Evolutionary conservation across 208 protist genomes (phyloP).

Genomic region (Trypanosoma conorhini): DNA sequence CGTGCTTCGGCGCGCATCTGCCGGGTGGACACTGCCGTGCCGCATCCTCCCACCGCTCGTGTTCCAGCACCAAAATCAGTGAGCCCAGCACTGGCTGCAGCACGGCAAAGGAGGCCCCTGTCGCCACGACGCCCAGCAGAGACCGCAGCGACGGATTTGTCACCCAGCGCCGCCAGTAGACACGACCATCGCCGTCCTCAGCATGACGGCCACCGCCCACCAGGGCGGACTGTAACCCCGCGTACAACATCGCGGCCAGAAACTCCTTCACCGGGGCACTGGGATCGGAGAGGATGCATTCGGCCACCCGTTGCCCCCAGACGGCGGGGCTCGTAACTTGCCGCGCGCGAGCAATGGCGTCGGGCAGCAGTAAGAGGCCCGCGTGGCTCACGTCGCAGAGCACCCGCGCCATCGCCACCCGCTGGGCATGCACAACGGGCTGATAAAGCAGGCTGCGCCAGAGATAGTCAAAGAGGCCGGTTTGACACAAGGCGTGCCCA

Average conservation of each 20-base stretch:
- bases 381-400: slow-evolving; percentile 5
- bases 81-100: slow-evolving; percentile 10
- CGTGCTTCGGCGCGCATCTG: background rate
- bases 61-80: slow-evolving; percentile 7
- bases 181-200: background rate
- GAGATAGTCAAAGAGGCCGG: slow-evolving; percentile 16
- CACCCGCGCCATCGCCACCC: slow-evolving; percentile 6
- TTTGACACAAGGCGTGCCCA: background rate
- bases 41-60: background rate
- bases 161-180: slow-evolving; percentile 18
- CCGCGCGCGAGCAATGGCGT: background rate
- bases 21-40: background rate
- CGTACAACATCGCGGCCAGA: slow-evolving; percentile 1
- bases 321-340: background rate
- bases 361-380: background rate
- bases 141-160: background rate
- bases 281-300: slow-evolving; percentile 24
- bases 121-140: slow-evolving; percentile 20
- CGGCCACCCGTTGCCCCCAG: slow-evolving; percentile 14
- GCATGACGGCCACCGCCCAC: background rate
- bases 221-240: background rate
- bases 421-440: slow-evolving; percentile 1
- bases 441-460: slow-evolving; percentile 22
- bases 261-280: background rate
- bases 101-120: slow-evolving; percentile 3